A percentile compares a stretch with the other conserved stretches of the same genome.
Evolutionary conservation across 768 basidiomycete genomes (phyloP).

Genomic region (Dacryopinax primogenitus): DNA sequence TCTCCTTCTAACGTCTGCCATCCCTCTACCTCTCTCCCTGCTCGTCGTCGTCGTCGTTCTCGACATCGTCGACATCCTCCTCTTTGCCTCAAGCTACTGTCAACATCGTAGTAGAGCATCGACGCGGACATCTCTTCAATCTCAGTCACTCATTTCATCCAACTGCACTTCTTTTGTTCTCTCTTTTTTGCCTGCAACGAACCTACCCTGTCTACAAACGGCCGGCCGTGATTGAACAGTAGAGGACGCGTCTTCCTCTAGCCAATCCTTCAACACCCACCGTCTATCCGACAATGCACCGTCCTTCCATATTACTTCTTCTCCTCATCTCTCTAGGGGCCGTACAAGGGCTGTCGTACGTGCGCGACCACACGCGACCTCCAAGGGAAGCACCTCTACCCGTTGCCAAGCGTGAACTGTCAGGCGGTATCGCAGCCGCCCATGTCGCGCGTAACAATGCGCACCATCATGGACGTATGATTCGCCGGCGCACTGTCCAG

Average conservation of each 20-base stretch:
- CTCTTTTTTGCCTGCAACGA: background rate
- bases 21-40: slow-evolving; percentile 33
- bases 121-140: slow-evolving; percentile 43
- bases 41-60: slow-evolving; percentile 47
- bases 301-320: background rate
- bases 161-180: background rate
- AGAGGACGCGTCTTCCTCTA: background rate
- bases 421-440: background rate
- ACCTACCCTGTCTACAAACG: background rate
- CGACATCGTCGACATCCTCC: slow-evolving; percentile 36
- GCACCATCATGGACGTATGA: slow-evolving; percentile 10
- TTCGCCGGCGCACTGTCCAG: slow-evolving; percentile 15
- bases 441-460: slow-evolving; percentile 15
- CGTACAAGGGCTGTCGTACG: slow-evolving; percentile 1
- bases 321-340: background rate
- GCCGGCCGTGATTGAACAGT: slow-evolving; percentile 4
- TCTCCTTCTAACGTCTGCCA: slow-evolving; percentile 1
- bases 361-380: background rate
- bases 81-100: slow-evolving; percentile 22
- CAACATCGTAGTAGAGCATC: slow-evolving; percentile 43
- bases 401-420: slow-evolving; percentile 9
- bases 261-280: background rate
- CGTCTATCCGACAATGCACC: slow-evolving; percentile 9
- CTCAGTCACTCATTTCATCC: slow-evolving; percentile 7
- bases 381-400: slow-evolving; percentile 9